Percentiles rank a stretch among this genome's conserved stretches.
phyloP scores from a whole-genome alignment of 2,329 filamentous ascomycete genomes.

The Colletotrichum noveboracense region DNA sequence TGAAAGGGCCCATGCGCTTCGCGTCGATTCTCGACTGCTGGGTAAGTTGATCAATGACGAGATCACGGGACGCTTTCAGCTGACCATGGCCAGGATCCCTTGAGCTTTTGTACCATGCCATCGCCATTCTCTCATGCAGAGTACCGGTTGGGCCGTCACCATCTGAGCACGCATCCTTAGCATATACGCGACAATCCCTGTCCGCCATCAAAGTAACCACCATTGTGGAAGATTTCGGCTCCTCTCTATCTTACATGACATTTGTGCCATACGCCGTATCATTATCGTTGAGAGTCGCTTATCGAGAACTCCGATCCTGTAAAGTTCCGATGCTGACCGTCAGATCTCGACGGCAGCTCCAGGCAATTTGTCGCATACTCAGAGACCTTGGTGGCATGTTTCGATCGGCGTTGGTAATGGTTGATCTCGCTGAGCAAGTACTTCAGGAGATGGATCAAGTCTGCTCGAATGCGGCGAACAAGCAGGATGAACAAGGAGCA shows the following conservation, averaged over 20 bases:
- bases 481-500: not conserved
- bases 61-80: not conserved
- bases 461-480: conserved; percentile 11
- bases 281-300: conserved; percentile 26
- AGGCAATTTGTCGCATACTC: conserved; percentile 24
- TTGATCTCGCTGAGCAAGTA: conserved; percentile 24
- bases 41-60: not conserved
- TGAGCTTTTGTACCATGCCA: conserved; percentile 27
- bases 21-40: conserved; percentile 23
- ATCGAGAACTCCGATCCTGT: conserved; percentile 26
- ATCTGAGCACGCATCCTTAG: conserved; percentile 15
- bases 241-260: conserved; percentile 26
- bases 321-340: conserved; percentile 21
- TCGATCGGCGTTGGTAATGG: conserved; percentile 27
- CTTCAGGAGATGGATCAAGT: conserved; percentile 26
- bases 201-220: conserved; percentile 25
- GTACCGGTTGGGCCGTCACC: conserved; percentile 8
- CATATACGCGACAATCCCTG: conserved; percentile 22
- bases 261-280: conserved; percentile 27
- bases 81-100: conserved; percentile 19
- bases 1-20: conserved; percentile 14
- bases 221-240: conserved; percentile 24
- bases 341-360: conserved; percentile 20
- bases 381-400: conserved; percentile 25
- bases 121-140: conserved; percentile 24